Evolutionary conservation across 768 basidiomycete genomes (phyloP), one percentile per base, ranked within the genome.

Genomic region (Scleroderma bovista): DNA sequence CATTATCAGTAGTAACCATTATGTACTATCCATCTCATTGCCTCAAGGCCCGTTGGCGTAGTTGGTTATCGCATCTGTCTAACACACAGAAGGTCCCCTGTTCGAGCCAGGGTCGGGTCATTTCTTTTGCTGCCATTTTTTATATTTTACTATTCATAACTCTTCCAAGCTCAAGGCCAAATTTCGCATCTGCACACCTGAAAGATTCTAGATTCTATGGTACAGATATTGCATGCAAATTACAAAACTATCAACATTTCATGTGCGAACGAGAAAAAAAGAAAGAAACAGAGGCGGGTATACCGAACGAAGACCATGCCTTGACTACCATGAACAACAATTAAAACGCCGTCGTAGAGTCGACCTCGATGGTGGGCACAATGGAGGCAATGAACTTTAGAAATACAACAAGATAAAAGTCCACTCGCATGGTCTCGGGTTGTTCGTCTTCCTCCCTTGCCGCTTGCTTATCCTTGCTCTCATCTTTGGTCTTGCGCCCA

Each of bases 331-430:
- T 26, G 31, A 16, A 22, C 32, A 13, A 34, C 15, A 44, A 7
- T 68, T 60, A 84, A 67, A 84, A 83, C 40, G 83, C 75, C 19
- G 90, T 87, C 44, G 91, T 94, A 57, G 92, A 91, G 68, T 94
- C 91, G 38, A 98, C 93, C 72, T 97, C 95, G 65, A 98, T 97
- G 44, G 94, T 96, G n/a, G 93, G 94, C 39, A 96, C 92, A 68
- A 96, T 95, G 46, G 89, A 92, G 11, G 93, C 93, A 64, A 98
- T 96, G 72, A 98, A 98, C 78, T 98, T 99, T 74, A 98, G 81
- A 81, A 98, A 98, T 48, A 93, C 93, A 60, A 96, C 91, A 45
- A 96, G 80, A 68, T 98, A 98, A 71, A 96, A 96, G 69, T 99
- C 96, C 38, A 99, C 96, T 31, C 94, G 78, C 79, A 99, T 85